phyloP scores from a whole-genome alignment of 2,329 filamentous ascomycete species.

The Xylariaceae sp. region DNA sequence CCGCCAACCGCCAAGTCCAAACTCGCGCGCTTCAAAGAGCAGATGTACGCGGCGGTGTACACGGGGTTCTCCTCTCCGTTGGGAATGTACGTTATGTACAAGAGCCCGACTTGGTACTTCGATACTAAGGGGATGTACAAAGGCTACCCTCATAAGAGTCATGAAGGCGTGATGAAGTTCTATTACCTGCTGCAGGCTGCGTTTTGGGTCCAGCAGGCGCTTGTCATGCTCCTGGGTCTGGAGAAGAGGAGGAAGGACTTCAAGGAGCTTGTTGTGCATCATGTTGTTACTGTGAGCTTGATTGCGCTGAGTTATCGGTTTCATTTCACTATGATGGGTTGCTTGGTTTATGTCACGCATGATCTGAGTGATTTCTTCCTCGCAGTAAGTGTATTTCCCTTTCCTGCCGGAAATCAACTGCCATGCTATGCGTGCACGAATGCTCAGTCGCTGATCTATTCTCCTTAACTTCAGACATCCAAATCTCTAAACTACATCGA shows the following conservation, averaged over 20 bases:
- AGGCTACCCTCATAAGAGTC: slow-evolving; percentile 62
- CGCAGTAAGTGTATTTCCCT: slow-evolving; percentile 35
- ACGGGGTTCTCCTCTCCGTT: slow-evolving; percentile 78
- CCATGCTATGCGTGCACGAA: not conserved
- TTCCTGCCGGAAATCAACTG: too few species aligned
- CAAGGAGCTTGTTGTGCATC: slow-evolving; percentile 68
- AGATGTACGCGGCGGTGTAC: slow-evolving; percentile 91
- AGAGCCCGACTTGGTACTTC: slow-evolving; percentile 62
- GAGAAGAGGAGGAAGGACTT: slow-evolving; percentile 74
- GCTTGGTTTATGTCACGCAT: slow-evolving; percentile 71
- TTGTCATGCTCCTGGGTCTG: slow-evolving; percentile 64
- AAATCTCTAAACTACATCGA: slow-evolving; percentile 71
- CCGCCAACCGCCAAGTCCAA: slow-evolving; percentile 60
- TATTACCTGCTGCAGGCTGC: slow-evolving; percentile 72
- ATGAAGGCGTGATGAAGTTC: slow-evolving; percentile 64
- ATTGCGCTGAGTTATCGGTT: slow-evolving; percentile 69
- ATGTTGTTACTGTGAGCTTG: slow-evolving; percentile 65
- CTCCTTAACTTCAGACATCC: slow-evolving; percentile 33
- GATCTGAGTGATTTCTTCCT: slow-evolving; percentile 75
- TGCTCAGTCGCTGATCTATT: not conserved
- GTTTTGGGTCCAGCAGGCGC: slow-evolving; percentile 71
- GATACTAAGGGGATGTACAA: slow-evolving; percentile 70
- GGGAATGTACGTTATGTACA: slow-evolving; percentile 79
- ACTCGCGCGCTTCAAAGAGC: slow-evolving; percentile 91
- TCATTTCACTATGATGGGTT: slow-evolving; percentile 72